These are phyloP conservation scores for Stenogyne calaminthoides DNA, from an alignment of 305 asterid genomes.

Conservation along the genomic window DNA sequence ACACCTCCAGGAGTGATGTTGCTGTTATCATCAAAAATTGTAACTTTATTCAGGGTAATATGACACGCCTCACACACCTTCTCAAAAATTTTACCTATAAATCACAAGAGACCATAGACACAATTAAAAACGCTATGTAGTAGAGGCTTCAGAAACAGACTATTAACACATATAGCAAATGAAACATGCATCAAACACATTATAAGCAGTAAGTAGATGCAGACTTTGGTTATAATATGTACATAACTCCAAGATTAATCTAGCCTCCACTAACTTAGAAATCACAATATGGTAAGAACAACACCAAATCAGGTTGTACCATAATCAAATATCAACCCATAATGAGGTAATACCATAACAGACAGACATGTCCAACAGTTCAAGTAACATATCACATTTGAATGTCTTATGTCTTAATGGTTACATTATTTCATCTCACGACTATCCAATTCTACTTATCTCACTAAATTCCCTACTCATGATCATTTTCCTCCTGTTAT, in stretches of 20 bases:
- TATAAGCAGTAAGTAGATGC: background rate
- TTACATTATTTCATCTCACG: background rate
- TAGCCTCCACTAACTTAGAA: background rate
- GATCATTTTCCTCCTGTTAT: background rate
- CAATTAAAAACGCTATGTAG: background rate
- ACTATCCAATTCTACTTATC: background rate
- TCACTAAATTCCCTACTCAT: background rate
- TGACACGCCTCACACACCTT: conserved; percentile 80
- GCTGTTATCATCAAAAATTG: conserved; percentile 74
- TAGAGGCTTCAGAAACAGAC: conserved; percentile 10
- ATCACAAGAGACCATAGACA: conserved; percentile 7
- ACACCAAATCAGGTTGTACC: background rate
- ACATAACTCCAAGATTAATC: background rate
- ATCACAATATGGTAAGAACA: background rate
- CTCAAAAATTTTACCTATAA: conserved; percentile 70
- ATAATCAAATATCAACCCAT: background rate
- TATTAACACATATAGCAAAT: background rate
- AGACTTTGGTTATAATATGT: background rate
- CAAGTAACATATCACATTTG: background rate
- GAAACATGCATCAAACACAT: conserved; percentile 1
- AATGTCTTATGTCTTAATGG: conserved; percentile 1
- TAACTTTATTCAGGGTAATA: conserved; percentile 79
- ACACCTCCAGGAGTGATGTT: conserved; percentile 80
- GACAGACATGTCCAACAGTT: conserved; percentile 9
- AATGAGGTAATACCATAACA: background rate